Base-by-base conservation (phyloP, 2,329 filamentous ascomycete species). In the Scortechinia acanthostroma region DNA sequence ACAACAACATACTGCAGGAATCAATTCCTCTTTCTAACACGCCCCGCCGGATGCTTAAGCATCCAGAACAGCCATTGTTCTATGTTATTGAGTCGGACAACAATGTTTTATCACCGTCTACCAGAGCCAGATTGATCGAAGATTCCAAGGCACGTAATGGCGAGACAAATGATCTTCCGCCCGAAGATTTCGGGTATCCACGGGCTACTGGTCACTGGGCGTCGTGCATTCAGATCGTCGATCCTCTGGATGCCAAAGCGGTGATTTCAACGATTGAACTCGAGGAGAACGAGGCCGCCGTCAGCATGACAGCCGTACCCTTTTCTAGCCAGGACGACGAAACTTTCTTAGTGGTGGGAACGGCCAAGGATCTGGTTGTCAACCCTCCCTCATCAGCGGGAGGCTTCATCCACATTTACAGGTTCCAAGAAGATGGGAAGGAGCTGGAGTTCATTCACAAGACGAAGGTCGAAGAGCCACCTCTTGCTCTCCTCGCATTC, bases 371-470 rank as follows among this genome's bases (percentile, higher is more conserved):
- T 59, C 82, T 97, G 71, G 72, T 84, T 15, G 76, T 91, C 47
- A 88, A 76, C 50, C 90, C 91, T 6, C 77, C 84, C 43, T 83
- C 83, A 44, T 91, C 79, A 52, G 80, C 76, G 1, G 82, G 82
- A 49, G 93, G 91, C 1, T 95, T 85, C 53, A 87, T 98, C 25
- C 88, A 96, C 56, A 86, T 97, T 21, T 98, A 96, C 63, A 82
- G 89, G 35, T 88, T 98, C 61, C 78, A 86, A 44, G 86, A 94
- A 43, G 81, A 89, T 49, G 94, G 94, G n/a, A 82, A 81, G 46
- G 82, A 89, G 55, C 76, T 98, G 15, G 88, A 96, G 57, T 93
- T 97, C 47, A 91, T 96, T 50, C 93, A 98, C 67, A 96, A 96
- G 64, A 98, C 94, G 1, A 89, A 90, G 56, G 77, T 96, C 4